Evolutionary conservation across 768 basidiomycete genomes (phyloP), one percentile per base, ranked within the genome.

Genomic region (Cyclocybe cylindracea): DNA sequence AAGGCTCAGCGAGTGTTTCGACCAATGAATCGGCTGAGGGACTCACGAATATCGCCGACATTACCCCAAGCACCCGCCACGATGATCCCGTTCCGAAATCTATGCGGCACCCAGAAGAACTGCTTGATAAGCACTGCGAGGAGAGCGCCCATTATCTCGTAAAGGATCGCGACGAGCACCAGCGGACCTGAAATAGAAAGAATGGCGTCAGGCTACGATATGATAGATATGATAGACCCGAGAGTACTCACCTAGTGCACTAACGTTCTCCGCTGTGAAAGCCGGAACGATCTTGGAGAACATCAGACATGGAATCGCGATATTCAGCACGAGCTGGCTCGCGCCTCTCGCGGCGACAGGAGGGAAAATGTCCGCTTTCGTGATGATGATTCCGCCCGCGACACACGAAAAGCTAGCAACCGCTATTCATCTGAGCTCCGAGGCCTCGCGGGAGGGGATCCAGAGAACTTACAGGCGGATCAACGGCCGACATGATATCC

Each of bases 51-150:
- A 60, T 88, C 89, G 7, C 84, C 86, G 39, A 78, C 78, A 58
- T 89, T 90, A 7, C 74, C 78, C 81, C 82, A 90, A 3, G 78
- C 81, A 36, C 87, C 88, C 0, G 87, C 86, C 3, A 81, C 79
- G 0, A 90, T 60, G 18, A 91, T 75, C 0, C 88, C 90, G 59
- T 84, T 81, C 42, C 88, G 73, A 61, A 91, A 90, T 24, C 86
- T 77, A 60, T 88, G 85, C 1, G 89, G 89, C 2, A 91, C 87
- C 82, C 87, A 90, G 59, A 86, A 89, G 44, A 86, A 58, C 54
- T 80, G 78, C 44, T 79, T 79, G 47, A 83, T 67, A n/a, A 78
- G 42, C 72, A 76, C 84, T 0, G 83, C 81, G 18, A 85, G 72
- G 6, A 65, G 34, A 7, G 83, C 62, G 6, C 89, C 86, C 4